Evolutionary conservation across 139 green algal species (phyloP).

Genomic region (Micractinium conductrix): DNA sequence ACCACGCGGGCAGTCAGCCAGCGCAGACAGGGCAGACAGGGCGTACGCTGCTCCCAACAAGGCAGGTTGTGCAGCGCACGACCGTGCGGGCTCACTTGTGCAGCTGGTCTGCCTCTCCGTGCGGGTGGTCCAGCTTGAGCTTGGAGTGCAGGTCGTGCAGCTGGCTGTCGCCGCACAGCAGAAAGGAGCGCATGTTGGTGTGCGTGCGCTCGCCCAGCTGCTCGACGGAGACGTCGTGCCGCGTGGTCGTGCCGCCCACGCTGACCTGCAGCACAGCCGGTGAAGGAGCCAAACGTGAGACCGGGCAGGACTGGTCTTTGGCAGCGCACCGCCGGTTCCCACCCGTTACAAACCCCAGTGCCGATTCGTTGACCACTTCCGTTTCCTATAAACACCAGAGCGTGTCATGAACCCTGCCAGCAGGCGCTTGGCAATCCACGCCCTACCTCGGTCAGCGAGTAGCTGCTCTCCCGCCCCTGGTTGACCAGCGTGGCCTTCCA

Average conservation of each 20-base stretch:
- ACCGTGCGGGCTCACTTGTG: slow-evolving; percentile 86
- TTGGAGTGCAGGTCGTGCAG: slow-evolving; percentile 96
- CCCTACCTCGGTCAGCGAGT: slow-evolving; percentile 78
- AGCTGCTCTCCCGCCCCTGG: slow-evolving; percentile 70
- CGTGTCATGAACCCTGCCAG: too few relatives aligned
- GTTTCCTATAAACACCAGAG: too few relatives aligned
- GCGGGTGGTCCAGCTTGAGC: slow-evolving; percentile 81
- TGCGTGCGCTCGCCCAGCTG: slow-evolving; percentile 66
- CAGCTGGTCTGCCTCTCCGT: slow-evolving; percentile 84
- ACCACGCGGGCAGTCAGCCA: too few relatives aligned
- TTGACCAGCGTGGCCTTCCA: slow-evolving; percentile 83
- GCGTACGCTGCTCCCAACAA: too few relatives aligned
- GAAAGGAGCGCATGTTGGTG: slow-evolving; percentile 84
- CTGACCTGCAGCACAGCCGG: too few relatives aligned
- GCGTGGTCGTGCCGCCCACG: slow-evolving; percentile 77
- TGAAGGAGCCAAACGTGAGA: too few relatives aligned
- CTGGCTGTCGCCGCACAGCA: slow-evolving; percentile 86
- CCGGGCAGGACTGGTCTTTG: too few relatives aligned
- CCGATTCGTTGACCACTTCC: too few relatives aligned
- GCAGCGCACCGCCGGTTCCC: too few relatives aligned
- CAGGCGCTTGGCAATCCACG: too few relatives aligned
- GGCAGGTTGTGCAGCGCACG: too few relatives aligned
- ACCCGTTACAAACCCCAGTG: too few relatives aligned
- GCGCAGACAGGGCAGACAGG: neutral
- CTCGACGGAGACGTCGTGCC: slow-evolving; percentile 87